phyloP scores from a whole-genome alignment of 805 yeast species.

The Kazachstania taianensis region DNA sequence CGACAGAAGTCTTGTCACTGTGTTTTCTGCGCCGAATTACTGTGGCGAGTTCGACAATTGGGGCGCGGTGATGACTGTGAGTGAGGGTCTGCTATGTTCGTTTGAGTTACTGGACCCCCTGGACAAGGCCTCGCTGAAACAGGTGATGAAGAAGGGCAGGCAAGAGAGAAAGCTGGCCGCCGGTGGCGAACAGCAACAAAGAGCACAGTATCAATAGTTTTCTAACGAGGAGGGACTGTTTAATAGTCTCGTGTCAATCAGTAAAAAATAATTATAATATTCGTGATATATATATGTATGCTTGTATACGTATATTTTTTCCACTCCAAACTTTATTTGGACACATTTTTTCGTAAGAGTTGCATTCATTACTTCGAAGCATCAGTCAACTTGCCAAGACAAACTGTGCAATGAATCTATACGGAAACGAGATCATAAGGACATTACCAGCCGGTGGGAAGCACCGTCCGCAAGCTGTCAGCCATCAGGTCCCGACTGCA shows the following conservation, averaged over 20 bases:
- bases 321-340: too few species aligned
- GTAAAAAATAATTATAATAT: too few species aligned
- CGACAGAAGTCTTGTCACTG: constrained; percentile 60
- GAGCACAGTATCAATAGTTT: background rate
- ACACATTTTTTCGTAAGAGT: too few species aligned
- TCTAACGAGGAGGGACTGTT: too few species aligned
- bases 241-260: too few species aligned
- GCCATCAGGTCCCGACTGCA: background rate
- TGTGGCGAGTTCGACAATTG: constrained; percentile 54
- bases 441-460: too few species aligned
- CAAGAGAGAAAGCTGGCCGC: constrained; percentile 63
- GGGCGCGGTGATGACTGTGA: constrained; percentile 97
- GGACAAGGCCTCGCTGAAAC: constrained; percentile 84
- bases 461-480: background rate
- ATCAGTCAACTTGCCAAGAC: too few species aligned
- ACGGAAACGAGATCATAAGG: too few species aligned
- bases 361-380: too few species aligned
- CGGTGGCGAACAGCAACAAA: constrained; percentile 19
- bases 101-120: constrained; percentile 89
- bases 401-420: too few species aligned
- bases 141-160: constrained; percentile 83
- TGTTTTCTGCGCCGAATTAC: constrained; percentile 70
- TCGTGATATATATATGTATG: too few species aligned
- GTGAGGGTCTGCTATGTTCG: constrained; percentile 82
- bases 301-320: too few species aligned